Evolutionary conservation across 306 rosid species (phyloP), one percentile per base, ranked within the genome.

Genomic region (Cotoneaster glaucophyllus): DNA sequence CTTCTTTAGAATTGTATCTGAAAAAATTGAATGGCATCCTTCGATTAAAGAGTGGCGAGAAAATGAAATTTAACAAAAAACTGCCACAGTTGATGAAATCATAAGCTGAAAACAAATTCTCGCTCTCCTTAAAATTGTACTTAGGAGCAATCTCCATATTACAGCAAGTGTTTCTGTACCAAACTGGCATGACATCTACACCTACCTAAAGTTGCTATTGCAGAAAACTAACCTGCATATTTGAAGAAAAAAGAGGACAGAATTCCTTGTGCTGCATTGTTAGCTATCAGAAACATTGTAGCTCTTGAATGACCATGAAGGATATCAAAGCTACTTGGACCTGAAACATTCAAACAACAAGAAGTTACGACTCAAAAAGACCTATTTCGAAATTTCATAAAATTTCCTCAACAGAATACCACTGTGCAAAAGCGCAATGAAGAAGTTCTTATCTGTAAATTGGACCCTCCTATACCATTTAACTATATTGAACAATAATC

Each of bases 211-310:
- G 26, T 18, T 25, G 57, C 54, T 59, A 59, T 58, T 59, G 58
- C 41, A 18, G 21, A 54, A 62, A 56, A 74, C 43, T 79, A 73
- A 93, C 99, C 99, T 82, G 99, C 99, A 81, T 96, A 96, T 91
- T 96, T 93, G 90, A 96, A 96, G 88, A 96, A 96, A 85, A 96
- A 96, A 26, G 99, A 96, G 41, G 99, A 93, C 77, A 96, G 77
- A 80, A 96, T 93, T 83, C 99, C 99, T 85, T 96, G 99, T 44
- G 98, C 98, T 25, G 99, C 98, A 80, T 96, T 96, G 83, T 96
- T 96, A 69, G 91, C 96, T 73, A 96, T 90, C 79, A 96, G 79
- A 70, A 96, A 87, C 87, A 96, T 82, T 41, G 99, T 96, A 79
- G 99, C 99, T 83, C 78, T 90, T 64, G 99, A 96, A 88, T 90